Percentiles rank a stretch among this genome's conserved stretches.
Evolutionary conservation across 306 rosid genomes (phyloP).

Genomic region (Vigna angularis): DNA sequence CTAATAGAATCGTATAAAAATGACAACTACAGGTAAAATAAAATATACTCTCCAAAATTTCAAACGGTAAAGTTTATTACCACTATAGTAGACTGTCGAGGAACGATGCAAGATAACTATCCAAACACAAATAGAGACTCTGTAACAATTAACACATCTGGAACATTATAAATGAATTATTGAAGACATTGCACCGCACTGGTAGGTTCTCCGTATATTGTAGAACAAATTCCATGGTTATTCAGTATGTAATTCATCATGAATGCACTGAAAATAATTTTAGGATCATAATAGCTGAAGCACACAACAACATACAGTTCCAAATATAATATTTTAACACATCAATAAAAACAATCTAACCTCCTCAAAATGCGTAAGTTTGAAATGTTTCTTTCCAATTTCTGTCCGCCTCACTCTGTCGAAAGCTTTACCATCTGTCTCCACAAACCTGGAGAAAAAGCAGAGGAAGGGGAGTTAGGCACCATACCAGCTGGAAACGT

Average conservation of each 20-base stretch:
- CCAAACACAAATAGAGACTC: neutral
- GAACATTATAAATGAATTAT: neutral
- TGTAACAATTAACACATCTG: neutral
- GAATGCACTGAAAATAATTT: slow-evolving; percentile 9
- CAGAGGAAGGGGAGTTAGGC: slow-evolving; percentile 34
- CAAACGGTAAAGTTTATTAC: neutral
- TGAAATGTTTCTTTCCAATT: slow-evolving; percentile 93
- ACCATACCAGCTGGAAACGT: slow-evolving; percentile 26
- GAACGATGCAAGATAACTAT: neutral
- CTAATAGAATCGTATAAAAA: too few species aligned
- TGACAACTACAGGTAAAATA: neutral
- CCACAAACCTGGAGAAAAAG: slow-evolving; percentile 79
- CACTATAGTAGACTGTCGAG: slow-evolving; percentile 15
- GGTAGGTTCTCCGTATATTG: neutral
- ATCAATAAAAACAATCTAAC: slow-evolving; percentile 53
- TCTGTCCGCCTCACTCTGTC: slow-evolving; percentile 96
- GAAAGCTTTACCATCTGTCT: slow-evolving; percentile 93
- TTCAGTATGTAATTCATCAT: slow-evolving; percentile 24
- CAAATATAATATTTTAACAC: neutral
- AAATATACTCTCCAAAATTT: neutral
- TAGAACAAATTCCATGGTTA: neutral
- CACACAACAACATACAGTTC: slow-evolving; percentile 11
- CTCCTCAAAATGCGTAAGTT: slow-evolving; percentile 98
- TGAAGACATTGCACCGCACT: neutral
- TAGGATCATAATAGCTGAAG: slow-evolving; percentile 30